A percentile compares a stretch with the other conserved stretches of the same genome.
Conservation (phyloP, 495 filamentous ascomycete species). For the Penicillium chermesinum region DNA sequence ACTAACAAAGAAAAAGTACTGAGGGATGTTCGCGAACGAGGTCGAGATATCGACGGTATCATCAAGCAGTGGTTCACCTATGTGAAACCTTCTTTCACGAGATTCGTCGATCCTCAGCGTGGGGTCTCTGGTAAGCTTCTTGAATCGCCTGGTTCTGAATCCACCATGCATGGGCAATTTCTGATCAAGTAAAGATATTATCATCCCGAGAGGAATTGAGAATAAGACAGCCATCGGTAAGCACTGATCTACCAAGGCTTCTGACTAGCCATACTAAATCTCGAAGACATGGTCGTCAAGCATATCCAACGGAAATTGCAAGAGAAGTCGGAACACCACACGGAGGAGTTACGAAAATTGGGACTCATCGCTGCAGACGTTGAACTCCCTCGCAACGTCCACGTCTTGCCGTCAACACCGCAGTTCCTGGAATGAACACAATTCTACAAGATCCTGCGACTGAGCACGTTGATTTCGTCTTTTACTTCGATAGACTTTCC, state of each 20-base stretch:
- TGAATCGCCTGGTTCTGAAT: too few species aligned
- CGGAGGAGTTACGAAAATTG: conserved; percentile 66
- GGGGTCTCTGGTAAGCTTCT: conserved; percentile 58
- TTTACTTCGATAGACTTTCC: conserved; percentile 87
- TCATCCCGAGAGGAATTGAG: conserved; percentile 89
- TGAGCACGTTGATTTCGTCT: conserved; percentile 84
- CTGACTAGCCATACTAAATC: conserved; percentile 5
- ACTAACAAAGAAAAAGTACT: conserved; percentile 51
- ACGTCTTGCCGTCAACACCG: conserved; percentile 63
- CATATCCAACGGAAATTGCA: conserved; percentile 78
- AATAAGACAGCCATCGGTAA: conserved; percentile 87
- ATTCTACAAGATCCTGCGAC: conserved; percentile 80
- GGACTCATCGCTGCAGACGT: conserved; percentile 62
- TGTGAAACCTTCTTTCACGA: conserved; percentile 92
- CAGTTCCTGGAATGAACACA: conserved; percentile 83
- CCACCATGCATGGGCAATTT: too few species aligned
- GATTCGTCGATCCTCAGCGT: conserved; percentile 85
- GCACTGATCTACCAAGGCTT: conserved; percentile 7
- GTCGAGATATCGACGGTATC: conserved; percentile 84
- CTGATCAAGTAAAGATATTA: conserved; percentile 59
- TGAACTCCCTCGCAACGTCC: conserved; percentile 66
- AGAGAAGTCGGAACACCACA: conserved; percentile 81
- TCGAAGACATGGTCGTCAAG: conserved; percentile 76
- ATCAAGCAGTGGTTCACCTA: conserved; percentile 97
- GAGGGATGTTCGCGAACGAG: conserved; percentile 79